Base-by-base conservation (phyloP, 2,329 filamentous ascomycete genomes). In the Aschersonia sp. region DNA sequence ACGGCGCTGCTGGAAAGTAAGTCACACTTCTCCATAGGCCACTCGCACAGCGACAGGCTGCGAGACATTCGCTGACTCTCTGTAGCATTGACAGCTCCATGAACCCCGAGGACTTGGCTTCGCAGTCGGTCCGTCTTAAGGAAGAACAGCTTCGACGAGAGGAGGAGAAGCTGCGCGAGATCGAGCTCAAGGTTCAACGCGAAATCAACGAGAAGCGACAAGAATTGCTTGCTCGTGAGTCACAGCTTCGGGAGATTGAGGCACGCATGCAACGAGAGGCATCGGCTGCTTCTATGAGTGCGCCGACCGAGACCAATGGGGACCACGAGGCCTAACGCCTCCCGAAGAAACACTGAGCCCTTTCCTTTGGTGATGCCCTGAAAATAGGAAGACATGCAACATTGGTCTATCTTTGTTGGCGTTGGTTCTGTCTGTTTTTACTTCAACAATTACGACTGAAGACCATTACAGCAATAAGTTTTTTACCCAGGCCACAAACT, bases 161-260 rank as follows among this genome's bases (percentile, higher is more conserved):
- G 70, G 92, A 98, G 74, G 92, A 98, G 84, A 98, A 98, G 77
- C 83, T 98, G 54, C 87, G 92, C 68, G 92, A 98, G 74, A 97
- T 98, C 65, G 92, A 98, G 67, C 76, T 96, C 74, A 98, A 98
- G 83, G 92, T 98, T 54, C 92, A 98, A 74, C 87, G 92, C 64
- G 92, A 98, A 71, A 98, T 98, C 75, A 95, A 96, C 72, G 92
- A 97, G 79, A 98, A 98, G 81, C 83, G 92, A 72, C 92, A 98
- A 73, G 92, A 98, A 71, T 78, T 98, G 53, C 67, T 98, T 69
- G 92, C 92, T 55, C 88, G 92, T 68, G 92, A 98, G 74, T 95
- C 88, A 62, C 92, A 98, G 73, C 81, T 98, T 59, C 90, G 92
- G 70, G 92, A 98, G 75, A 96, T 98, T 64, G 90, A 97, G 71